phyloP scores from a whole-genome alignment of 805 yeast species.

The Nakazawaea ernobii region DNA sequence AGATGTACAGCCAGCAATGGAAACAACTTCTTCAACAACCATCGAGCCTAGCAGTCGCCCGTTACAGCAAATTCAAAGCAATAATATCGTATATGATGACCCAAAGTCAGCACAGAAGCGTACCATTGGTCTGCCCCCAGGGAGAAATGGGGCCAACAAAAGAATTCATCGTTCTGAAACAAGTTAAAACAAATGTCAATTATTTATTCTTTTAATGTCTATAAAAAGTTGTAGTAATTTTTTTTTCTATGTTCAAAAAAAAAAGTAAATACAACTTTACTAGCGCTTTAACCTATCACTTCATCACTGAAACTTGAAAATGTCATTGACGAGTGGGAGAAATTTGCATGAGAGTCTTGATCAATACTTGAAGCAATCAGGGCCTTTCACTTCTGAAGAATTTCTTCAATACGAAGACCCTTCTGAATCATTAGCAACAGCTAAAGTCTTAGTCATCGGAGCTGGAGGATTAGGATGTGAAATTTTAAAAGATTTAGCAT shows the following conservation, averaged over 20 bases:
- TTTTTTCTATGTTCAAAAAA: background rate
- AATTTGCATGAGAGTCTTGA: background rate
- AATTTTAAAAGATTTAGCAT: slow-evolving; percentile 63
- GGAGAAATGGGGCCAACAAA: background rate
- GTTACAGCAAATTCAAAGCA: background rate
- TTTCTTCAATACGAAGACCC: slow-evolving; percentile 8
- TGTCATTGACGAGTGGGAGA: no score
- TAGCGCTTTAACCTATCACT: no score
- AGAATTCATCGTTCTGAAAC: slow-evolving; percentile 1
- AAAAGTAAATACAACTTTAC: no score
- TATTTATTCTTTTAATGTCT: background rate
- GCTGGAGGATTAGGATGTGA: slow-evolving; percentile 88
- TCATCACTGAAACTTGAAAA: no score
- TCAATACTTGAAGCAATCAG: slow-evolving; percentile 5
- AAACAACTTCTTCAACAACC: background rate
- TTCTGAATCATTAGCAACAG: slow-evolving; percentile 12
- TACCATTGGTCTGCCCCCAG: slow-evolving; percentile 3
- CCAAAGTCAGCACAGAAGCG: background rate
- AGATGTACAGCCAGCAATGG: background rate
- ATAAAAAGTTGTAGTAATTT: background rate
- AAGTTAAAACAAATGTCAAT: background rate
- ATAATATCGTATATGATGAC: background rate
- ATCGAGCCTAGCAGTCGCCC: background rate
- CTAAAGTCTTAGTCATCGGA: slow-evolving; percentile 49
- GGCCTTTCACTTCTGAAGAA: slow-evolving; percentile 4